A percentile compares a stretch with the other conserved stretches of the same genome.
Evolutionary conservation across 2,329 filamentous ascomycete species (phyloP).

Genomic region (Hawksworthiomyces lignivorus): DNA sequence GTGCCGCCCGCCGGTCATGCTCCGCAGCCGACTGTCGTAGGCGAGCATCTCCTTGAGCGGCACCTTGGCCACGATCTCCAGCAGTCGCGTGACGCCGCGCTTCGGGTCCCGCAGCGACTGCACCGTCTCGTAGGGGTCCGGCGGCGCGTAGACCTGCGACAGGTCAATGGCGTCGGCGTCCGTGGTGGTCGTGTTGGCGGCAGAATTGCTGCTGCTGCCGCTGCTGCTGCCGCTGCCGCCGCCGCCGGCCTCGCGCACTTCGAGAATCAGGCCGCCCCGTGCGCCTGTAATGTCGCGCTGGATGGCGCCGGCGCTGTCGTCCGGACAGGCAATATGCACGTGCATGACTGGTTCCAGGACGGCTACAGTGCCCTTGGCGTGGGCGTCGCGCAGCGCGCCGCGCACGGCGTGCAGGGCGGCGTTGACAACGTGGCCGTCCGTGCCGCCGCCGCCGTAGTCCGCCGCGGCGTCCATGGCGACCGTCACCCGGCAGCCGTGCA

Average conservation of each 20-base stretch:
- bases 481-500: conserved; percentile 67
- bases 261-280: conserved; percentile 67
- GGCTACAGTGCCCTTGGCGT: conserved; percentile 50
- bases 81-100: conserved; percentile 40
- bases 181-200: conserved; percentile 24
- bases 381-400: conserved; percentile 57
- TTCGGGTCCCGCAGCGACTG: conserved; percentile 46
- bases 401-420: conserved; percentile 56
- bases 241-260: conserved; percentile 50
- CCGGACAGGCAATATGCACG: conserved; percentile 77
- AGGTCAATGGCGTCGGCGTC: conserved; percentile 51
- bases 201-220: conserved; percentile 26
- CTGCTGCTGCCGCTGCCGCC: conserved; percentile 26
- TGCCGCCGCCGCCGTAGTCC: conserved; percentile 60
- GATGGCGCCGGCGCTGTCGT: conserved; percentile 70
- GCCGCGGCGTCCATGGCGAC: conserved; percentile 58
- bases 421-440: conserved; percentile 61
- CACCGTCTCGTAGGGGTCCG: conserved; percentile 66
- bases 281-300: conserved; percentile 72
- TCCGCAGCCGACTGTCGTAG: conserved; percentile 81
- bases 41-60: conserved; percentile 96
- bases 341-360: conserved; percentile 94
- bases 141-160: conserved; percentile 73
- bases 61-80: conserved; percentile 74
- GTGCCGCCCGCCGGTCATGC: conserved; percentile 76